phyloP scores from a whole-genome alignment of 2,329 filamentous ascomycete species.

The Dothiorella sarmentorum region DNA sequence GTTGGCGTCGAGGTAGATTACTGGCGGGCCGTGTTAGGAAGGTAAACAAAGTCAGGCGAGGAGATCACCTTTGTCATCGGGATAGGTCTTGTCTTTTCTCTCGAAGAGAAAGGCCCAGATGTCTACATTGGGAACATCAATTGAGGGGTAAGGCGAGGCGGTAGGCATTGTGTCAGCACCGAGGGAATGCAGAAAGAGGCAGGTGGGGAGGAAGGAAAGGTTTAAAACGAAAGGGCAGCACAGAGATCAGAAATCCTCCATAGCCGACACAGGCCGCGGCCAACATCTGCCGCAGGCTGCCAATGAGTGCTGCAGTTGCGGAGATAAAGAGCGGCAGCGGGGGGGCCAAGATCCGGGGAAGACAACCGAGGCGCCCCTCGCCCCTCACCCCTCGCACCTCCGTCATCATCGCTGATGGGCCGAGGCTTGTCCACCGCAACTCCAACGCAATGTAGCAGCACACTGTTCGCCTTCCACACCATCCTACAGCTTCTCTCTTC shows the following conservation, averaged over 20 bases:
- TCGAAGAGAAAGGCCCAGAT: slow-evolving; percentile 79
- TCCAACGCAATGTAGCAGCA: too few species aligned
- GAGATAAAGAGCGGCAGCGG: neutral
- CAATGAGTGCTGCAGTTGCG: slow-evolving; percentile 1
- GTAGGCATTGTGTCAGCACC: slow-evolving; percentile 59
- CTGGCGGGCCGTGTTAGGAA: slow-evolving; percentile 44
- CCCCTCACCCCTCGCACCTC: too few species aligned
- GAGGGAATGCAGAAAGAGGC: neutral
- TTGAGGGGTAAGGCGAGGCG: slow-evolving; percentile 59
- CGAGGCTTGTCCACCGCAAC: slow-evolving; percentile 9
- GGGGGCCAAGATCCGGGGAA: slow-evolving; percentile 14
- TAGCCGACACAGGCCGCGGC: slow-evolving; percentile 2
- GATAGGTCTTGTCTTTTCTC: slow-evolving; percentile 59
- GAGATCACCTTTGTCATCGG: slow-evolving; percentile 67
- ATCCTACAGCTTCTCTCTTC: neutral
- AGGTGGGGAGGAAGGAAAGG: neutral
- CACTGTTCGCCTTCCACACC: too few species aligned
- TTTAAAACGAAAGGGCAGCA: neutral
- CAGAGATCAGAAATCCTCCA: neutral
- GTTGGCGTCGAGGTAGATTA: slow-evolving; percentile 73
- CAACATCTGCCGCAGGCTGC: neutral
- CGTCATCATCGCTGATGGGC: neutral
- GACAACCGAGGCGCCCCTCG: slow-evolving; percentile 6
- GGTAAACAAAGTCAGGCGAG: neutral
- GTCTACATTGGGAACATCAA: slow-evolving; percentile 72